Base-by-base conservation (phyloP, 768 basidiomycete species). In the Suillus brevipes region DNA sequence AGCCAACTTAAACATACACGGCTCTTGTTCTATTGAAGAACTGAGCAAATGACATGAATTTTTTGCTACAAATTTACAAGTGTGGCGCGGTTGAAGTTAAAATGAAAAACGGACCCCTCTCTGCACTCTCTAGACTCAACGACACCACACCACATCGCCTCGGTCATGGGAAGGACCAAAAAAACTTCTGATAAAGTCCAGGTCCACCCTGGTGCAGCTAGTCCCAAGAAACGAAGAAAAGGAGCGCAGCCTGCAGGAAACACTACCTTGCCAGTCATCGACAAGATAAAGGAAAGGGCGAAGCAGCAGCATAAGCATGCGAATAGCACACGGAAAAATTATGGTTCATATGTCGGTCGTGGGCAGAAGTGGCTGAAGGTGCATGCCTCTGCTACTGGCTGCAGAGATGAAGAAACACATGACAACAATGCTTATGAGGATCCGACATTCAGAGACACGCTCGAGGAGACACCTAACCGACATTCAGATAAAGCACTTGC, bases 401-500 rank as follows among this genome's bases (percentile, higher is more conserved):
- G 28, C 28, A 28, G 28, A 28, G 45, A 47, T 10, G n/a, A n/a
- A 23, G n/a, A 49, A 49, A n/a, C n/a, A 49, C 47, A 49, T 5
- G 16, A 23, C 13, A n/a, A 5, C 13, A 23, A 49, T 49, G 47
- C 47, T 49, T 49, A 49, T 3, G 23, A 49, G 23, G 47, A 49
- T 49, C 12, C 47, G 4, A 23, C 23, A 8, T 49, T 49, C 47
- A 49, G 47, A 25, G 47, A 40, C 28, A 50, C 25, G 18, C 55
- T 62, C 18, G 34, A 42, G 62, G 18, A 23, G 8, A 23, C 16
- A 14, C 62, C 50, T 12, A 62, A 62, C 34, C 49, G 55, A 14
- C 55, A 42, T 42, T 62, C 50, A 25, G 50, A 55, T 34, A 55
- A 62, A 40, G 62, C 36, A 9, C 36, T 62, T 16, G 14, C 62